phyloP scores from a whole-genome alignment of 2,329 filamentous ascomycete species.

The Fusarium phyllophilum region DNA sequence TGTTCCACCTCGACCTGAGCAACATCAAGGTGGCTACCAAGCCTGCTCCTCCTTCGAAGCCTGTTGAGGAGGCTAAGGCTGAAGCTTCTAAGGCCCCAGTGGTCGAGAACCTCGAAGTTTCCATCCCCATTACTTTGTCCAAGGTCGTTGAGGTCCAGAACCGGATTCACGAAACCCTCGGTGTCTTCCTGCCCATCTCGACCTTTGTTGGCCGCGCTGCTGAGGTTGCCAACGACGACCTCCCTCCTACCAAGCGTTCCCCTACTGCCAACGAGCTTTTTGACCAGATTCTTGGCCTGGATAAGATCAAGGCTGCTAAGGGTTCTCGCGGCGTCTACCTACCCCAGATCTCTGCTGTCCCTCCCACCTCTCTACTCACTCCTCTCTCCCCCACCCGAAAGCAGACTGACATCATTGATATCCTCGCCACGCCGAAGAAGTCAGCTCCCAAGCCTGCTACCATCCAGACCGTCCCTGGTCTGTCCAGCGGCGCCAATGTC shows the following conservation, averaged over 20 bases:
- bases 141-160: slow-evolving; percentile 84
- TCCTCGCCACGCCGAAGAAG: slow-evolving; percentile 66
- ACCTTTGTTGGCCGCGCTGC: slow-evolving; percentile 88
- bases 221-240: slow-evolving; percentile 86
- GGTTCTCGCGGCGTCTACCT: slow-evolving; percentile 71
- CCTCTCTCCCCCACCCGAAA: slow-evolving; percentile 46
- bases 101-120: slow-evolving; percentile 66
- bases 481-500: slow-evolving; percentile 72
- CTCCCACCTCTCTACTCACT: slow-evolving; percentile 55
- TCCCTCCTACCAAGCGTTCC: slow-evolving; percentile 72
- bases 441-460: slow-evolving; percentile 37
- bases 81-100: slow-evolving; percentile 55
- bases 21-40: slow-evolving; percentile 85
- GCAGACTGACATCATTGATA: slow-evolving; percentile 80
- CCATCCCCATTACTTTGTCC: slow-evolving; percentile 80
- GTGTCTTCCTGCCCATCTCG: slow-evolving; percentile 83
- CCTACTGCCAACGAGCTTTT: slow-evolving; percentile 86
- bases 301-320: slow-evolving; percentile 57
- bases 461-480: slow-evolving; percentile 54
- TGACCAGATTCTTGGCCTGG: slow-evolving; percentile 83
- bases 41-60: slow-evolving; percentile 52
- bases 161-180: slow-evolving; percentile 79
- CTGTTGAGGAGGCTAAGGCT: slow-evolving; percentile 49
- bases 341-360: slow-evolving; percentile 74
- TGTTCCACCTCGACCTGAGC: slow-evolving; percentile 88